Evolutionary conservation across 805 yeast genomes (phyloP).

Genomic region (Wickerhamomyces sydowiorum): DNA sequence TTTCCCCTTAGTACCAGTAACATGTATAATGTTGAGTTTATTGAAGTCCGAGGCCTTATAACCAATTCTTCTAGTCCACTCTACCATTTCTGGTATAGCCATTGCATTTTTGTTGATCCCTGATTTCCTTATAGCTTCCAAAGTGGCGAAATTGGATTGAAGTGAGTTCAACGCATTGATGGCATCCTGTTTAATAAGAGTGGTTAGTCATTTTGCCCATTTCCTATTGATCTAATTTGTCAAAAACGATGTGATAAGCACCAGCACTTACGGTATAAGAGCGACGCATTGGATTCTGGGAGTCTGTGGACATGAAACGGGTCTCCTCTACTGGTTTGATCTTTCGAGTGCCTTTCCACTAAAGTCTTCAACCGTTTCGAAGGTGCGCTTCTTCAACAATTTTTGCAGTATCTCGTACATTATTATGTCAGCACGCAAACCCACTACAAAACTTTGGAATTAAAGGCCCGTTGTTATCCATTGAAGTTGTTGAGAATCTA

Average conservation of each 20-base stretch:
- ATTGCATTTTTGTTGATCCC: conserved; percentile 58
- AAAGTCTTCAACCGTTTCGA: too few relatives aligned
- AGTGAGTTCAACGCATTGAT: conserved; percentile 75
- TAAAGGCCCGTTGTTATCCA: too few relatives aligned
- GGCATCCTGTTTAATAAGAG: conserved; percentile 50
- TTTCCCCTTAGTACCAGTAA: conserved; percentile 98
- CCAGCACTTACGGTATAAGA: neutral
- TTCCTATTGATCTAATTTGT: neutral
- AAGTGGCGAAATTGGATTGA: conserved; percentile 87
- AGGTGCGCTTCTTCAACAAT: too few relatives aligned
- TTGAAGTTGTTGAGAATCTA: too few relatives aligned
- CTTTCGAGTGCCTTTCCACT: neutral
- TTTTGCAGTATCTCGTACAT: too few relatives aligned
- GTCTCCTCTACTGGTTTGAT: too few relatives aligned
- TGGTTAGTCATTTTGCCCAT: neutral
- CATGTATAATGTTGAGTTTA: conserved; percentile 74
- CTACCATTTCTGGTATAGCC: conserved; percentile 80
- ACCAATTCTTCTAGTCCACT: conserved; percentile 70
- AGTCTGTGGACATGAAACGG: neutral
- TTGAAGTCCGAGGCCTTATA: conserved; percentile 64
- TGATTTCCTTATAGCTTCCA: conserved; percentile 72
- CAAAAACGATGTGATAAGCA: neutral
- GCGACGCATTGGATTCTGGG: neutral
- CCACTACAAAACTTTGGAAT: too few relatives aligned
- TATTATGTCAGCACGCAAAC: too few relatives aligned